Conservation (phyloP, 805 yeast genomes). For the Spathaspora girioi region DNA sequence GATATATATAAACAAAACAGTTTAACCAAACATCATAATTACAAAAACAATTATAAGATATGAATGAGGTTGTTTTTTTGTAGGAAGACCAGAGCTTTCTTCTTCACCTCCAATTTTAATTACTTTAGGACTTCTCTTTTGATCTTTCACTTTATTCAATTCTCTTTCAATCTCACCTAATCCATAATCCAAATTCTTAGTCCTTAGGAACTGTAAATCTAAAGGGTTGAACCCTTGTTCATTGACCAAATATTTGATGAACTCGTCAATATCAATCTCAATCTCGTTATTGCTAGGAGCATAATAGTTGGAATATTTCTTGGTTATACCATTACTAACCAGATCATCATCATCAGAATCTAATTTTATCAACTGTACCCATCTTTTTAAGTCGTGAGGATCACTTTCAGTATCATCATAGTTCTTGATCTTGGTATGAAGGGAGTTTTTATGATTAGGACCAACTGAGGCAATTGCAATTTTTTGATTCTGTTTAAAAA, state of each 20-base stretch:
- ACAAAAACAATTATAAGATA: conserved; percentile 5
- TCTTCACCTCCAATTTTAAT: conserved; percentile 31
- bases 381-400: conserved; percentile 20
- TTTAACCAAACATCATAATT: conserved; percentile 1
- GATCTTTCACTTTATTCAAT: conserved; percentile 26
- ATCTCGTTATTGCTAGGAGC: conserved; percentile 4
- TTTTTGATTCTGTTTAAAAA: conserved; percentile 10
- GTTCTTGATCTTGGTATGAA: conserved; percentile 23
- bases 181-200: conserved; percentile 30
- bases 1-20: neutral
- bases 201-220: conserved; percentile 26
- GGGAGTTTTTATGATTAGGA: conserved; percentile 8
- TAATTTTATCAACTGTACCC: conserved; percentile 18
- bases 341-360: conserved; percentile 16
- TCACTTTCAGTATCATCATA: conserved; percentile 22
- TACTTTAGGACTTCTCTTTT: conserved; percentile 6
- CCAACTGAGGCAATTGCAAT: neutral
- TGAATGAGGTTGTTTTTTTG: neutral
- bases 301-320: conserved; percentile 11
- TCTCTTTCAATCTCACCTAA: conserved; percentile 36
- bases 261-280: conserved; percentile 24
- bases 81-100: neutral
- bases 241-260: conserved; percentile 26
- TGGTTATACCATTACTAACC: conserved; percentile 16
- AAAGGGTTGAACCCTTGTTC: conserved; percentile 23